Conservation (phyloP, 2,329 filamentous ascomycete species). For the Epicoccum nigrum region DNA sequence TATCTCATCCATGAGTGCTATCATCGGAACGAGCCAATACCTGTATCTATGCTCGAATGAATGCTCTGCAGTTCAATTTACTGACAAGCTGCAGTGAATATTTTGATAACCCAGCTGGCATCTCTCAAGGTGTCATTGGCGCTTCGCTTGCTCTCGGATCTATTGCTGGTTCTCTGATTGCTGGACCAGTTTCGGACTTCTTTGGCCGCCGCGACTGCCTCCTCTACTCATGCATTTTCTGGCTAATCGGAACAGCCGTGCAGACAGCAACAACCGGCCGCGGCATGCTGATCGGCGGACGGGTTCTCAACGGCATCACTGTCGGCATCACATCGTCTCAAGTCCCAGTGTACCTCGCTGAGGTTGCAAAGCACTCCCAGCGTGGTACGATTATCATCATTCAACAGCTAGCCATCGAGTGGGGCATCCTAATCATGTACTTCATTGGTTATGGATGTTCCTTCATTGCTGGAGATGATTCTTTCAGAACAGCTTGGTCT, state of each 20-base stretch:
- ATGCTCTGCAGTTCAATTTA: neutral
- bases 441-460: constrained; percentile 56
- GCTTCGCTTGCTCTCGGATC: constrained; percentile 58
- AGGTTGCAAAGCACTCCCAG: constrained; percentile 52
- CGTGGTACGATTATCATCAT: constrained; percentile 53
- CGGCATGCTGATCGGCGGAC: constrained; percentile 53
- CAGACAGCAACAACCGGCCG: constrained; percentile 49
- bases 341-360: constrained; percentile 54
- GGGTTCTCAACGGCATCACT: constrained; percentile 53
- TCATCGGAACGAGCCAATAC: constrained; percentile 59
- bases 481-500: constrained; percentile 56
- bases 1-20: constrained; percentile 61
- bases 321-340: constrained; percentile 54
- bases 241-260: constrained; percentile 51
- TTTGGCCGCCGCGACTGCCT: constrained; percentile 56
- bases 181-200: constrained; percentile 59
- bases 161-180: constrained; percentile 55
- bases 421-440: constrained; percentile 51
- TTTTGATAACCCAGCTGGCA: constrained; percentile 58
- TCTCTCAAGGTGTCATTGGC: constrained; percentile 57
- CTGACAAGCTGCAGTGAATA: constrained; percentile 41
- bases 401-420: constrained; percentile 53
- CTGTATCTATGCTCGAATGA: constrained; percentile 24
- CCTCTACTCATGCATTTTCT: constrained; percentile 56
- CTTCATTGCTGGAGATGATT: constrained; percentile 47